Base-by-base conservation (phyloP, 2,329 filamentous ascomycete genomes). In the Calonectria pauciramosa region DNA sequence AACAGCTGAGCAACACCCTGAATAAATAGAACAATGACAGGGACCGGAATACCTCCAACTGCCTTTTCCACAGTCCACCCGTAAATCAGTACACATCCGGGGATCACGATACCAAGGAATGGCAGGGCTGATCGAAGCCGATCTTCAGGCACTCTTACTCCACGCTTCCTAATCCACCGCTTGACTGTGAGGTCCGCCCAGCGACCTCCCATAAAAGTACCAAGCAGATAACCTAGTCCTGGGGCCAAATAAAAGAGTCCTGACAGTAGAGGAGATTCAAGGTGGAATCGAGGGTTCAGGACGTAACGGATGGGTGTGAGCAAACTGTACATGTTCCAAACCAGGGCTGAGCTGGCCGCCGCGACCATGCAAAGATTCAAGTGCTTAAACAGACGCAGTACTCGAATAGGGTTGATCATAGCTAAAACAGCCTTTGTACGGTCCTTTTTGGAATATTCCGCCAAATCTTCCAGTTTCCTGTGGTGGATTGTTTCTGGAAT, bases 201-300 rank as follows among this genome's bases (percentile, higher is more conserved):
- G 28, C 92, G 89, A 0, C 94, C 94, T 20, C 94, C 94, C 73
- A 94, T 86, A 78, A 95, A 91, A 0, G 93, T 94, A 0, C 94
- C 93, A 0, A 91, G 68, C 0, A 95, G 84, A 79, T 95, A 95
- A 0, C 94, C 94, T 63, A 88, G 89, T 0, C 94, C 94, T 0
- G 94, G 94, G 0, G 94, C 93, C 26, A 96, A 90, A 81, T 95
- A 96, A 84, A 96, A 95, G 1, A 96, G 88, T 0, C 93, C 93
- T 0, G 90, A 91, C 77, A 94, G 89, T 18, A 95, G 88, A 0
- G 94, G 93, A 0, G 89, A 89, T 0, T 90, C 90, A 11, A 95
- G 88, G 70, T 92, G 83, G 86, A 96, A 95, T n/a, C 94, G 92
- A 0, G 94, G 94, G 79, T 95, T 95, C 20, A 96, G 87, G 5